Evolutionary conservation across 2,329 filamentous ascomycete species (phyloP), one percentile per base, ranked within the genome.

Genomic region (Colletotrichum limetticola): DNA sequence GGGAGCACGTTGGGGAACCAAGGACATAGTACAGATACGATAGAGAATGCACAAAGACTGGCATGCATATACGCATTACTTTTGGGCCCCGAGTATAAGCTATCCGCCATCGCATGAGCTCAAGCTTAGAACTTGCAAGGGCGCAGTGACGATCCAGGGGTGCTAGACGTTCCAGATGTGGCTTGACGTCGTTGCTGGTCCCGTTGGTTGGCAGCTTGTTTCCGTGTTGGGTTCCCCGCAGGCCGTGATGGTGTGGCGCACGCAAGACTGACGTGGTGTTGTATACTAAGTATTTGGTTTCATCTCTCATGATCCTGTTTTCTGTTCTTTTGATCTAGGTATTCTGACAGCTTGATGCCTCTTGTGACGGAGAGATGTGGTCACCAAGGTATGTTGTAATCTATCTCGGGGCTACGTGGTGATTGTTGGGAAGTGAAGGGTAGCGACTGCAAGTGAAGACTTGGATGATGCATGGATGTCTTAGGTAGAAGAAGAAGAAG

Each of bases 41-140:
- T 74, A 74, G 68, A 74, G 52, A 74, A 74, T 72, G 71, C 60
- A 68, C 52, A 63, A 74, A 75, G 64, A 75, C 37, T 74, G 57
- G 56, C 52, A 64, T 68, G 35, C 26, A 71, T 32, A 66, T 32
- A 66, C 24, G 42, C 64, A 63, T 9, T 30, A 19, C 3, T 16
- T 14, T 16, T 42, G 37, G 14, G 37, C 14, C 37, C 37, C 16
- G 37, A 42, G 16, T 8, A 42, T 3, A 1, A 8, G 37, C 14
- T 19, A 42, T 42, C 37, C 16, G 32, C 14, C 14, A 19, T 19
- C 14, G 37, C 37, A 42, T 42, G 16, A 12, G 37, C 14, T 42
- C 14, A 19, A 14, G 19, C 9, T 8, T 16, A 24, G 42, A 32
- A 28, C 5, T 11, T 5, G 14, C 37, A 49, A 12, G 37, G 42